Conservation (phyloP, 1,284 basidiomycete species). For the Apiotrichum mycotoxinovorans region DNA sequence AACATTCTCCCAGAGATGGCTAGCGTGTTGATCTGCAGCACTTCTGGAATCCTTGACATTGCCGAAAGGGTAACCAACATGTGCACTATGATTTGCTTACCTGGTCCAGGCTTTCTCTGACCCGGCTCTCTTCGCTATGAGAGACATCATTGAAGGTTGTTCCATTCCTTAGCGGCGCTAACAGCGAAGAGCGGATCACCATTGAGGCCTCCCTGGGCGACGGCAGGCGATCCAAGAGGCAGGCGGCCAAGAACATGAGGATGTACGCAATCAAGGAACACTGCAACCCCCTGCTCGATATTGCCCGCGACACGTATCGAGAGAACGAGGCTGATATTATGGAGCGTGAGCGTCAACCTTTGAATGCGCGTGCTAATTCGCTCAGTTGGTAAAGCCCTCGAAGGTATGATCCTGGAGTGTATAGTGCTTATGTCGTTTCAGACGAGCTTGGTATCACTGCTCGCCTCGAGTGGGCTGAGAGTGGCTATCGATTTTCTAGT, state of each 20-base stretch:
- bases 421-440: not conserved
- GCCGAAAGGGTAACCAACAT: slow-evolving; percentile 1
- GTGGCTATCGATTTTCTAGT: slow-evolving; percentile 10
- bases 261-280: slow-evolving; percentile 84
- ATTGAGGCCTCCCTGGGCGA: slow-evolving; percentile 22
- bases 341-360: slow-evolving; percentile 16
- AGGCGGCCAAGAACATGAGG: slow-evolving; percentile 56
- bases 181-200: slow-evolving; percentile 17
- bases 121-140: not conserved
- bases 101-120: not conserved
- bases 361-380: not conserved
- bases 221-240: slow-evolving; percentile 4
- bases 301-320: slow-evolving; percentile 85
- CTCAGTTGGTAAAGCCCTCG: not conserved
- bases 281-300: slow-evolving; percentile 76
- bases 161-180: not conserved
- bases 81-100: not conserved
- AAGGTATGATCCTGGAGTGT: not conserved
- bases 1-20: slow-evolving; percentile 13
- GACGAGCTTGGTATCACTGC: slow-evolving; percentile 5
- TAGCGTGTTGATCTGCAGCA: not conserved
- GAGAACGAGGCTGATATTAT: slow-evolving; percentile 80
- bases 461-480: slow-evolving; percentile 14
- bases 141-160: slow-evolving; percentile 17
- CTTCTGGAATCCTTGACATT: not conserved